A percentile compares a stretch with the other conserved stretches of the same genome.
Conservation (phyloP, 139 green algal genomes). For the Chlamydomonas incerta region DNA sequence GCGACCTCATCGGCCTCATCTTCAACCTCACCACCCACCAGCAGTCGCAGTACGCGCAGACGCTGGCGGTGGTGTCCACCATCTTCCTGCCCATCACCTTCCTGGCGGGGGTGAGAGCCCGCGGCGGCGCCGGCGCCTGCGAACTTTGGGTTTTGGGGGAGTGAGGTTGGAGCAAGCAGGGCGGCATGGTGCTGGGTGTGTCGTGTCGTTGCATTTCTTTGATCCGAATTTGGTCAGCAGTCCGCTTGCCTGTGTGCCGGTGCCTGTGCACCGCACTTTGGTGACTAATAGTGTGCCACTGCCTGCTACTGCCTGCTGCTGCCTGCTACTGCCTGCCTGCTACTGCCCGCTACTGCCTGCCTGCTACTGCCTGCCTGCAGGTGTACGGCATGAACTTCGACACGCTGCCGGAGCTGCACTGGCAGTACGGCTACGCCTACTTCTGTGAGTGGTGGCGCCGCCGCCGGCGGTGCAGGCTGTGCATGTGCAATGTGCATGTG, state of each 20-base stretch:
- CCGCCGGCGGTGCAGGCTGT: neutral
- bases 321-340: neutral
- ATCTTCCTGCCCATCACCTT: constrained; percentile 55
- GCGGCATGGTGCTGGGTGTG: neutral
- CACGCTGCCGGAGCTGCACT: constrained; percentile 15
- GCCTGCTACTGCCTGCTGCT: too few relatives aligned
- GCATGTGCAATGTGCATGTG: too few relatives aligned
- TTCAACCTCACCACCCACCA: constrained; percentile 42
- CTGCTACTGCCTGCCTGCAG: neutral
- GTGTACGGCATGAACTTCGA: constrained; percentile 51
- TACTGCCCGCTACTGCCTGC: neutral
- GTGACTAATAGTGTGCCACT: too few relatives aligned
- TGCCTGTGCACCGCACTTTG: too few relatives aligned
- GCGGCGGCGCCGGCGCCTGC: neutral
- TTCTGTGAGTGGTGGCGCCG: neutral
- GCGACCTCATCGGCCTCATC: constrained; percentile 39
- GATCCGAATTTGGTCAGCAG: too few relatives aligned
- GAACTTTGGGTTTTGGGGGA: too few relatives aligned
- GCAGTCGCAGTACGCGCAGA: constrained; percentile 25
- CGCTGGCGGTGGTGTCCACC: constrained; percentile 38
- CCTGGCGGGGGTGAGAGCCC: constrained; percentile 34
- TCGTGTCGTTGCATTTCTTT: too few relatives aligned
- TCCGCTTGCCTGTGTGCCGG: too few relatives aligned
- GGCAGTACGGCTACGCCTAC: constrained; percentile 27
- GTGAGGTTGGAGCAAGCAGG: neutral